These are phyloP conservation scores for Puccinia hordei DNA, from an alignment of 1,284 basidiomycete species.

Conservation along the genomic window DNA sequence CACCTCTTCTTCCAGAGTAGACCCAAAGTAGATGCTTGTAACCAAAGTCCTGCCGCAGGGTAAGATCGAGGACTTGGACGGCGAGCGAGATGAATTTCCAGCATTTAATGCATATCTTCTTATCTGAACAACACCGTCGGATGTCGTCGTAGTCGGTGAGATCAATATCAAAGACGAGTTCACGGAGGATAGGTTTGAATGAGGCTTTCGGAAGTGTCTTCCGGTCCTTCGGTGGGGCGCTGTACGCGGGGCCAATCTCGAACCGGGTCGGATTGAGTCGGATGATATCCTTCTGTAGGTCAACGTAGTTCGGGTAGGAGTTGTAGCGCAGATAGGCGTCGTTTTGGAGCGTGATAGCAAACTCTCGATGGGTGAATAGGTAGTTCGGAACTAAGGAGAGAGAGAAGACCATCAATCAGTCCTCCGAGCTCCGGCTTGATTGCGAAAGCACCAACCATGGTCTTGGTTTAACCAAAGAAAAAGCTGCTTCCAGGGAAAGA, in stretches of 20 bases:
- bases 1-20: slow-evolving; percentile 95
- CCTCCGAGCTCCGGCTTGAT: background rate
- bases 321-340: slow-evolving; percentile 95
- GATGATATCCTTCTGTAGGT: slow-evolving; percentile 87
- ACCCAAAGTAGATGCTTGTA: slow-evolving; percentile 84
- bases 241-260: slow-evolving; percentile 95
- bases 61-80: slow-evolving; percentile 79
- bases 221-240: slow-evolving; percentile 83
- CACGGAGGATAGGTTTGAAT: slow-evolving; percentile 78
- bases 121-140: slow-evolving; percentile 89
- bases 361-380: slow-evolving; percentile 88
- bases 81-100: slow-evolving; percentile 94
- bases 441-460: slow-evolving; percentile 61
- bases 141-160: slow-evolving; percentile 99
- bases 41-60: slow-evolving; percentile 82
- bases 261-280: slow-evolving; percentile 84
- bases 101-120: slow-evolving; percentile 87
- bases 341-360: slow-evolving; percentile 89
- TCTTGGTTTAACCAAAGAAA: slow-evolving; percentile 95
- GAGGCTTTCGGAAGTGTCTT: slow-evolving; percentile 77
- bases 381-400: slow-evolving; percentile 63
- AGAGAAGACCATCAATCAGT: background rate
- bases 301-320: slow-evolving; percentile 80
- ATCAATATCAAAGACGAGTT: slow-evolving; percentile 99
- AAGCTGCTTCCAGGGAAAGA: slow-evolving; percentile 92